Conservation (phyloP, 129 eudicot genomes). For the Flaveria robusta region DNA sequence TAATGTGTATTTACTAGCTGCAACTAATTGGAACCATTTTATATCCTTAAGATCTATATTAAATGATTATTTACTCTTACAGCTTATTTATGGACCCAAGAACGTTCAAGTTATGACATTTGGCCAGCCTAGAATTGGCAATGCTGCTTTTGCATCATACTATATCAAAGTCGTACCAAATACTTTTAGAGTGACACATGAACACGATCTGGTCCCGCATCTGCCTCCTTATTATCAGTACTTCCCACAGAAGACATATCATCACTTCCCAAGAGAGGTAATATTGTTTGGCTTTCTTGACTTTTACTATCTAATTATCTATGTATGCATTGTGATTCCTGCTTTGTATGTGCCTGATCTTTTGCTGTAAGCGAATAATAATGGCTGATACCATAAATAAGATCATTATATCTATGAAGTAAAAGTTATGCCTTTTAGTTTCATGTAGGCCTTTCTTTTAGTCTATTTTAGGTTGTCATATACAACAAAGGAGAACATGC, state of each 20-base stretch:
- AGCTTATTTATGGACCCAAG: constrained; percentile 63
- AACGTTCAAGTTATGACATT: constrained; percentile 81
- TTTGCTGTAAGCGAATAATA: background rate
- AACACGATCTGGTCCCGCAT: constrained; percentile 91
- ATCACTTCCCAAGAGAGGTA: constrained; percentile 97
- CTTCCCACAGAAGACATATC: constrained; percentile 83
- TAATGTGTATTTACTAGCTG: background rate
- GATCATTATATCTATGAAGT: background rate
- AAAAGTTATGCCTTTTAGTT: background rate
- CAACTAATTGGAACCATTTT: background rate
- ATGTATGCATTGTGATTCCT: background rate
- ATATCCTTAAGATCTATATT: background rate
- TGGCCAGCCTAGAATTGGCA: constrained; percentile 98
- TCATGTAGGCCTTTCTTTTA: background rate
- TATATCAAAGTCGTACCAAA: constrained; percentile 68
- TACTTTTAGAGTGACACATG: constrained; percentile 83
- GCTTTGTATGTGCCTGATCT: background rate
- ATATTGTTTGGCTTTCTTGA: constrained; percentile 19
- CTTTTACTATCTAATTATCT: background rate
- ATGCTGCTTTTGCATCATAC: constrained; percentile 85
- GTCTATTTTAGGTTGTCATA: background rate
- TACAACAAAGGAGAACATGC: background rate
- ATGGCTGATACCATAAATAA: background rate
- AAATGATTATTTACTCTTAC: constrained; percentile 25
- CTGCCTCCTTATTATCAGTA: constrained; percentile 85